Conservation (phyloP, 129 eudicot species). For the Helichrysum umbraculigerum region DNA sequence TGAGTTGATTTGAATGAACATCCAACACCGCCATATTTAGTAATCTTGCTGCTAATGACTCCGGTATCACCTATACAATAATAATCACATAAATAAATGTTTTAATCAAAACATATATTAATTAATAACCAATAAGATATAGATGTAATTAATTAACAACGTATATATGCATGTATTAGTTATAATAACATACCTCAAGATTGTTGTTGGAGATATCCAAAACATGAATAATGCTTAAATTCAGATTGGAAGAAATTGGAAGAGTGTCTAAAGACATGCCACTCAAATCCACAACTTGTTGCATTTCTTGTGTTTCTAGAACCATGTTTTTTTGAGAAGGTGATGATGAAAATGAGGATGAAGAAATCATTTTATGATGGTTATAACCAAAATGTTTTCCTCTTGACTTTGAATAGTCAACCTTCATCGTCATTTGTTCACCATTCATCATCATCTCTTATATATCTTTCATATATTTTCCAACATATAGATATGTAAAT, state of each 20-base stretch:
- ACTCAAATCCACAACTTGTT: conserved; percentile 70
- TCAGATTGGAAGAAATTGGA: conserved; percentile 50
- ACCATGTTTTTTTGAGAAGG: conserved; percentile 27
- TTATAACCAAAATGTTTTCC: conserved; percentile 29
- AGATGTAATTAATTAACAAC: neutral
- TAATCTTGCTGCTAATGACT: conserved; percentile 75
- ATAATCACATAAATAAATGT: conserved; percentile 1
- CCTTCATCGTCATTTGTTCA: conserved; percentile 27
- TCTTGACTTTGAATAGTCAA: conserved; percentile 37
- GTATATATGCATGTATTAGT: neutral
- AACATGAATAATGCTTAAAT: conserved; percentile 50
- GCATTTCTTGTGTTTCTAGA: conserved; percentile 35
- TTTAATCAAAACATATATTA: neutral
- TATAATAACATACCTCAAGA: conserved; percentile 91
- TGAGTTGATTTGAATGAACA: conserved; percentile 85
- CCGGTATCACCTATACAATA: conserved; percentile 58
- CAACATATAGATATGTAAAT: no score
- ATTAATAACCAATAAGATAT: no score
- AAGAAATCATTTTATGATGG: conserved; percentile 16
- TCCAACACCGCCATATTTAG: conserved; percentile 64
- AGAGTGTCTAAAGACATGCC: conserved; percentile 67
- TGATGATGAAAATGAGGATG: neutral
- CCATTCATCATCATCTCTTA: conserved; percentile 21
- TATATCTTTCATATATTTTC: neutral
- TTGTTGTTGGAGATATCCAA: conserved; percentile 82